Evolutionary conservation across 306 rosid genomes (phyloP).

Genomic region (Pyrus pyrifolia): DNA sequence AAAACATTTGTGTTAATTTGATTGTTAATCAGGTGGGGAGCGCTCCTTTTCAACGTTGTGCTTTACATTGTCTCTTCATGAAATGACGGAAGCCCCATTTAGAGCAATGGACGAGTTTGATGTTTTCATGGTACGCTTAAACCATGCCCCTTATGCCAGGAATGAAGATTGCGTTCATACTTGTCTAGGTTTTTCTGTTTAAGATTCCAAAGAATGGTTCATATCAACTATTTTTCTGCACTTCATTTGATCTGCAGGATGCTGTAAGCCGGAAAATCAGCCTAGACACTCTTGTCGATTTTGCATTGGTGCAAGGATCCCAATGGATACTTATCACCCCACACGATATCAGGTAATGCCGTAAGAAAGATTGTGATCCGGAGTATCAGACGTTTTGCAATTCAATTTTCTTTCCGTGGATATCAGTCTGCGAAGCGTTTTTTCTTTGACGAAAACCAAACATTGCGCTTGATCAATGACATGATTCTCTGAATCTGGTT

Average conservation of each 20-base stretch:
- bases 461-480: not conserved
- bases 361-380: not conserved
- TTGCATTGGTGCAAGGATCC: conserved; percentile 77
- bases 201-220: too few relatives aligned
- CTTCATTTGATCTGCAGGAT: conserved; percentile 50
- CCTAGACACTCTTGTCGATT: conserved; percentile 80
- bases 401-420: not conserved
- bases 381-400: too few relatives aligned
- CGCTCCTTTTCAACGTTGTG: conserved; percentile 94
- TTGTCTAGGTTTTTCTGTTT: not conserved
- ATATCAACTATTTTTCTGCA: not conserved
- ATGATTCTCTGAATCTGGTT: conserved; percentile 1
- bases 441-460: not conserved
- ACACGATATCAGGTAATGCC: conserved; percentile 67
- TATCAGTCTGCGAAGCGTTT: not conserved
- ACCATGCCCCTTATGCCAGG: not conserved
- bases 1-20: not conserved
- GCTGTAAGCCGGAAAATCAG: conserved; percentile 93
- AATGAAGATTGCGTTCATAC: not conserved
- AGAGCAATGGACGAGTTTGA: conserved; percentile 98
- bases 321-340: conserved; percentile 96
- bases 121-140: conserved; percentile 71
- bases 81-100: conserved; percentile 91
- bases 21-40: conserved; percentile 66
- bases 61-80: conserved; percentile 86